These are phyloP conservation scores for Coemansia sp. DNA, from an alignment of 192 early-diverging fungal genomes.

Conservation along the genomic window DNA sequence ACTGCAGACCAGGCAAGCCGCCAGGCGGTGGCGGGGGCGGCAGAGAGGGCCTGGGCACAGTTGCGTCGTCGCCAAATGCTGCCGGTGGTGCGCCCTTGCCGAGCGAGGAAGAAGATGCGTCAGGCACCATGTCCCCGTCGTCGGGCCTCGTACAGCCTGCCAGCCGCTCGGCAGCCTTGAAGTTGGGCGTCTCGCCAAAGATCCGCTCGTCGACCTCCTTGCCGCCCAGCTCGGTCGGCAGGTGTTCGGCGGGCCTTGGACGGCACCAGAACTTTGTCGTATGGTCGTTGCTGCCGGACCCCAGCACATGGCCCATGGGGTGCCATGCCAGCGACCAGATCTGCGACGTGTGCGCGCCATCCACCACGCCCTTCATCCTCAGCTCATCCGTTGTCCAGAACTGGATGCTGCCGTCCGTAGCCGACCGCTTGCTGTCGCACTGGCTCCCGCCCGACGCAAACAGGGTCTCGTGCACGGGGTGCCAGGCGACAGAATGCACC, in stretches of 20 bases:
- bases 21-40: neutral
- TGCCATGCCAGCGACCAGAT: conserved; percentile 98
- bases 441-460: conserved; percentile 84
- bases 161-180: conserved; percentile 12
- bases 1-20: conserved; percentile 25
- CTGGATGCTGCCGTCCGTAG: conserved; percentile 50
- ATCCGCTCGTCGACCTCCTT: conserved; percentile 29
- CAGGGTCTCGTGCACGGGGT: conserved; percentile 87
- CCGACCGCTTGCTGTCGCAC: conserved; percentile 63
- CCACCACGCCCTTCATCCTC: conserved; percentile 52
- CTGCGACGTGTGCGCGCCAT: conserved; percentile 81
- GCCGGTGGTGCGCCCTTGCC: neutral
- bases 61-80: neutral
- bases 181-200: conserved; percentile 22
- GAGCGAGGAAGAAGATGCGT: neutral
- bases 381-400: conserved; percentile 79
- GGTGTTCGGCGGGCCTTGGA: conserved; percentile 74
- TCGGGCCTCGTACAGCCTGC: conserved; percentile 6
- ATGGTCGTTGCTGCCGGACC: conserved; percentile 93
- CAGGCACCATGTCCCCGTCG: neutral
- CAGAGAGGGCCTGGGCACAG: neutral
- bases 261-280: conserved; percentile 95
- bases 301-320: conserved; percentile 91
- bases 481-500: conserved; percentile 89
- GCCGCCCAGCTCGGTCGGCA: conserved; percentile 40